Evolutionary conservation across 768 basidiomycete species (phyloP).

Genomic region (Suillus weaverae): DNA sequence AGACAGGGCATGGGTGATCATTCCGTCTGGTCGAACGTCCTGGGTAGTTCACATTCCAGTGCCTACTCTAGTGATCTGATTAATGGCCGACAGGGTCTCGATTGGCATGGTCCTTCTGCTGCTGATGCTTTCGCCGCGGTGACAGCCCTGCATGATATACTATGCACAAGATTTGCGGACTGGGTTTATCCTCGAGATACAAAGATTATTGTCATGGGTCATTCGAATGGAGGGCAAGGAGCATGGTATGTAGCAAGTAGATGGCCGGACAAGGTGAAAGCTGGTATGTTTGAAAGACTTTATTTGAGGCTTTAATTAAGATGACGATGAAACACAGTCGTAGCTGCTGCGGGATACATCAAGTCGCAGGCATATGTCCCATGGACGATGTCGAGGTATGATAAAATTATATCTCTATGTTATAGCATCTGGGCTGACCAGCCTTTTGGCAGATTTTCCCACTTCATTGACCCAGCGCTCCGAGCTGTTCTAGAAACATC

Average conservation of each 20-base stretch:
- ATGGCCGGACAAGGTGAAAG: constrained; percentile 63
- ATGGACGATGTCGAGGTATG: constrained; percentile 59
- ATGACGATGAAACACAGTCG: constrained; percentile 38
- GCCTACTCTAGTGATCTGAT: not conserved
- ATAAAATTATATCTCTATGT: not conserved
- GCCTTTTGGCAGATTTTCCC: constrained; percentile 49
- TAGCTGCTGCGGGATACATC: constrained; percentile 81
- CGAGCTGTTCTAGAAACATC: constrained; percentile 72
- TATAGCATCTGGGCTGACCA: not conserved
- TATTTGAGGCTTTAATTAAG: not conserved
- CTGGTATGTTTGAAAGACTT: not conserved
- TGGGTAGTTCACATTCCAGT: constrained; percentile 52
- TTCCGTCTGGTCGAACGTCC: constrained; percentile 81
- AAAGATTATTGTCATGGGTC: constrained; percentile 72
- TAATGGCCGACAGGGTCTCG: constrained; percentile 60
- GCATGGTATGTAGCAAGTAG: constrained; percentile 77
- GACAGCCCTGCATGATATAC: constrained; percentile 52
- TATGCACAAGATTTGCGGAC: constrained; percentile 40
- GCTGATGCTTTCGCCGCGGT: constrained; percentile 67
- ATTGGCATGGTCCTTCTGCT: constrained; percentile 89
- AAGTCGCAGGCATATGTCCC: constrained; percentile 88
- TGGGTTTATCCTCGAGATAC: constrained; percentile 42
- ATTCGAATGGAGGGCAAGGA: constrained; percentile 94
- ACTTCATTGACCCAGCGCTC: constrained; percentile 75
- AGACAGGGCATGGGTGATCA: constrained; percentile 66